These are phyloP conservation scores for Steccherinum ochraceum DNA, from an alignment of 768 basidiomycete genomes.

Conservation along the genomic window DNA sequence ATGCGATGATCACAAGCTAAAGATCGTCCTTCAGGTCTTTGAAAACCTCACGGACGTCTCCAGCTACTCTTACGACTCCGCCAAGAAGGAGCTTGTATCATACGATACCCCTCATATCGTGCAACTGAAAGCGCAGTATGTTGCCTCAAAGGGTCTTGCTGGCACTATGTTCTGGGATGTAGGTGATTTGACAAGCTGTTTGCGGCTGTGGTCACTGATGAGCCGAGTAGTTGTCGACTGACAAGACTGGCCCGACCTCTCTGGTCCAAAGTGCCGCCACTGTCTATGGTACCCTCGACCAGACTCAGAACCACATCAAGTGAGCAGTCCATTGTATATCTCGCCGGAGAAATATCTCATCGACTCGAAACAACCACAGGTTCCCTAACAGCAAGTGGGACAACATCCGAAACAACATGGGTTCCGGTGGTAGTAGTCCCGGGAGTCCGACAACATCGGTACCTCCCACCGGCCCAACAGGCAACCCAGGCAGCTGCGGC, in stretches of 20 bases:
- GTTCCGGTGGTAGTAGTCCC: conserved; percentile 16
- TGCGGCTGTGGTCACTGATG: too few relatives aligned
- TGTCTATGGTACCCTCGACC: conserved; percentile 49
- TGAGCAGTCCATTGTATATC: conserved; percentile 18
- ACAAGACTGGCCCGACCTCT: conserved; percentile 52
- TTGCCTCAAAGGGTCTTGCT: conserved; percentile 50
- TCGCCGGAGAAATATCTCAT: neutral
- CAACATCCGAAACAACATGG: conserved; percentile 64
- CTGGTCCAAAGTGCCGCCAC: conserved; percentile 45
- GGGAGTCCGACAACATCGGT: conserved; percentile 18
- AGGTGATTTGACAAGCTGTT: too few relatives aligned
- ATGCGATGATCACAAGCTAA: neutral
- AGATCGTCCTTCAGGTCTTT: conserved; percentile 38
- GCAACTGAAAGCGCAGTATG: conserved; percentile 61
- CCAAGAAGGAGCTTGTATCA: conserved; percentile 62
- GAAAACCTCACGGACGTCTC: conserved; percentile 68
- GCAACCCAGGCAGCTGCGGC: conserved; percentile 28
- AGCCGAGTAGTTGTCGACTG: conserved; percentile 42
- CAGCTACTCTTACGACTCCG: conserved; percentile 70
- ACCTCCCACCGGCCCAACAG: conserved; percentile 7
- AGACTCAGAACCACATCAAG: conserved; percentile 59
- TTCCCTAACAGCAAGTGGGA: conserved; percentile 68
- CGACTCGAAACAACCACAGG: conserved; percentile 22
- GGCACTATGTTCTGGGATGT: conserved; percentile 75
- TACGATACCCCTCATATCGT: conserved; percentile 74